phyloP scores from a whole-genome alignment of 345 rosid species.

The Eucalyptus fibrosa region DNA sequence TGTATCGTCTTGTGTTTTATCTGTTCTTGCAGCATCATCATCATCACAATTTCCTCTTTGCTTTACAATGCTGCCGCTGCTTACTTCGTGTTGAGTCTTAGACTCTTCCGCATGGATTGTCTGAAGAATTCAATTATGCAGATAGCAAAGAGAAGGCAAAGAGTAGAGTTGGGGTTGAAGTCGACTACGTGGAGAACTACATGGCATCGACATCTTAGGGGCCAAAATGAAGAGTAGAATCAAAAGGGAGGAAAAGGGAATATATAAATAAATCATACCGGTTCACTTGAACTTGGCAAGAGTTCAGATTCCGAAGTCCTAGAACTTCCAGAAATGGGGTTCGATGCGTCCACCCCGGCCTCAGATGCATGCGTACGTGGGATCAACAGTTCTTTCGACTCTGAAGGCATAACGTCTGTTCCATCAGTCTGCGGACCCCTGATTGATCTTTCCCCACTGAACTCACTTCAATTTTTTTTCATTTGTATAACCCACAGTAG shows the following conservation, averaged over 20 bases:
- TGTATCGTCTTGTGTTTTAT: not conserved
- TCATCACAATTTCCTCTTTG: not conserved
- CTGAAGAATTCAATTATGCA: not conserved
- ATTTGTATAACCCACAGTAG: not conserved
- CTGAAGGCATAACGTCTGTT: not conserved
- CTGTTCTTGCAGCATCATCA: not conserved
- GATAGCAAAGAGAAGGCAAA: not conserved
- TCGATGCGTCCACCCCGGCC: not conserved
- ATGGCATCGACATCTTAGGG: not conserved
- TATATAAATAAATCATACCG: not conserved
- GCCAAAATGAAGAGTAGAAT: not conserved
- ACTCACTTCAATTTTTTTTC: not conserved
- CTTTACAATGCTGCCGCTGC: not conserved
- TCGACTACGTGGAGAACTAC: not conserved
- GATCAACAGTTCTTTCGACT: not conserved
- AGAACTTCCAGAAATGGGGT: not conserved
- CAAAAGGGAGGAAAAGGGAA: not conserved
- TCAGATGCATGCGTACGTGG: not conserved
- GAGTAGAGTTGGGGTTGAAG: not conserved
- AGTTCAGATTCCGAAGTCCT: not conserved
- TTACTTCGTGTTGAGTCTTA: not conserved
- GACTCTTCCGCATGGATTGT: not conserved
- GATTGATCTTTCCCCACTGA: not conserved
- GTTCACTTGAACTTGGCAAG: not conserved
- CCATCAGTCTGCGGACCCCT: not conserved